Conservation (phyloP, 2,329 filamentous ascomycete genomes). For the Cladosporium sp. region DNA sequence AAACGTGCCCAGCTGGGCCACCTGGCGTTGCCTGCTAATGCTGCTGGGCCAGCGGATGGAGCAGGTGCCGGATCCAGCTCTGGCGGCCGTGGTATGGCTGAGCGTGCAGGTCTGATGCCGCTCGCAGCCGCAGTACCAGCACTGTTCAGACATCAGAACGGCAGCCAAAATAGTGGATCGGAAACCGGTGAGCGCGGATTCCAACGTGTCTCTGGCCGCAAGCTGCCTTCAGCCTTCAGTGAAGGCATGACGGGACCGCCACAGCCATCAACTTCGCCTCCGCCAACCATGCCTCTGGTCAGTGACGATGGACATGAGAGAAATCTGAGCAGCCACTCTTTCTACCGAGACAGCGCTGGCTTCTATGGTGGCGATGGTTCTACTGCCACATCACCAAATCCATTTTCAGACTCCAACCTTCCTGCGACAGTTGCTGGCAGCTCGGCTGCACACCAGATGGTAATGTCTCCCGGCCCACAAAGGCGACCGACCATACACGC, state of each 20-base stretch:
- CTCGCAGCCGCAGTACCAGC: constrained; percentile 40
- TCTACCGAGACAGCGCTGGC: constrained; percentile 48
- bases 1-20: constrained; percentile 30
- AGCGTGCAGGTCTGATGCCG: constrained; percentile 41
- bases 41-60: constrained; percentile 18
- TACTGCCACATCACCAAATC: constrained; percentile 18
- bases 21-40: constrained; percentile 29
- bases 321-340: constrained; percentile 40
- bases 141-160: constrained; percentile 38
- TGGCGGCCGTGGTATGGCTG: constrained; percentile 42
- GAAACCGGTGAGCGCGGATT: constrained; percentile 44
- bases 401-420: constrained; percentile 16
- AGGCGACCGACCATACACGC: constrained; percentile 35
- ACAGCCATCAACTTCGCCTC: constrained; percentile 7
- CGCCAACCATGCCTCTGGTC: constrained; percentile 23
- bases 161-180: constrained; percentile 23
- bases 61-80: constrained; percentile 20
- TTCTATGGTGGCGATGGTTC: constrained; percentile 42
- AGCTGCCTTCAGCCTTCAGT: constrained; percentile 51
- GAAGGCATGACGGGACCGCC: constrained; percentile 46
- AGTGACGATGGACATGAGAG: constrained; percentile 10
- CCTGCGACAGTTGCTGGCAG: background rate
- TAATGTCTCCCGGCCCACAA: constrained; percentile 37
- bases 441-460: constrained; percentile 26
- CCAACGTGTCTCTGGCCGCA: constrained; percentile 49